A percentile compares a stretch with the other conserved stretches of the same genome.
phyloP scores from a whole-genome alignment of 2,329 filamentous ascomycete genomes.

The Colletotrichum acutatum region DNA sequence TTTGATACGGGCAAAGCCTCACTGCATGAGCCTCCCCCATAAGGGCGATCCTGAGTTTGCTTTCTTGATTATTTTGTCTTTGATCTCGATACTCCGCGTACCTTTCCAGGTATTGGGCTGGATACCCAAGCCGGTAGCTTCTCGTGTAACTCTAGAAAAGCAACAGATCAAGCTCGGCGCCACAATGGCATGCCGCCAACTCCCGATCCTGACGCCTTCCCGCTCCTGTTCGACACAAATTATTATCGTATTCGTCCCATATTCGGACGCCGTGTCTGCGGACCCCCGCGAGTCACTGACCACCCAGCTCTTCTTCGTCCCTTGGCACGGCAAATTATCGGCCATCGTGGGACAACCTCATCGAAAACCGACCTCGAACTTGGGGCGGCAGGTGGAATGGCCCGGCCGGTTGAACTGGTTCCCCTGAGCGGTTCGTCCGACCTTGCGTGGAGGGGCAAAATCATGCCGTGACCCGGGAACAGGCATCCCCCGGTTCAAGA shows the following conservation, averaged over 20 bases:
- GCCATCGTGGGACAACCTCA: neutral
- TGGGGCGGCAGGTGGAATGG: neutral
- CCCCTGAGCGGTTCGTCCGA: slow-evolving; percentile 25
- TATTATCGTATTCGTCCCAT: neutral
- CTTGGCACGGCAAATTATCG: neutral
- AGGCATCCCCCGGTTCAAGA: slow-evolving; percentile 8
- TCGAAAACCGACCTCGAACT: neutral
- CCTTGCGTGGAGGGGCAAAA: neutral
- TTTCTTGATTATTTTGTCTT: neutral
- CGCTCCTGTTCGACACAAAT: slow-evolving; percentile 8
- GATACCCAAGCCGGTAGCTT: neutral
- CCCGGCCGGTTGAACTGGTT: slow-evolving; percentile 4
- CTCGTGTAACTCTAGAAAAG: slow-evolving; percentile 7
- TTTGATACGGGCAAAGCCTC: slow-evolving; percentile 29
- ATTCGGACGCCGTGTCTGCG: slow-evolving; percentile 21
- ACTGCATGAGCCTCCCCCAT: slow-evolving; percentile 29
- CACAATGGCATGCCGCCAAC: neutral
- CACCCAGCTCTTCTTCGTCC: neutral
- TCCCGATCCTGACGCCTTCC: neutral
- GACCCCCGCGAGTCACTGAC: slow-evolving; percentile 18
- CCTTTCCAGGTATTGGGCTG: neutral
- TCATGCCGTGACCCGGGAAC: neutral
- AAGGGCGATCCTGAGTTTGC: neutral
- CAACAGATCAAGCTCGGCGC: slow-evolving; percentile 17
- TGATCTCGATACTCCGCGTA: neutral